phyloP scores from a whole-genome alignment of 495 filamentous ascomycete species.

The Stereocaulon alpinum region DNA sequence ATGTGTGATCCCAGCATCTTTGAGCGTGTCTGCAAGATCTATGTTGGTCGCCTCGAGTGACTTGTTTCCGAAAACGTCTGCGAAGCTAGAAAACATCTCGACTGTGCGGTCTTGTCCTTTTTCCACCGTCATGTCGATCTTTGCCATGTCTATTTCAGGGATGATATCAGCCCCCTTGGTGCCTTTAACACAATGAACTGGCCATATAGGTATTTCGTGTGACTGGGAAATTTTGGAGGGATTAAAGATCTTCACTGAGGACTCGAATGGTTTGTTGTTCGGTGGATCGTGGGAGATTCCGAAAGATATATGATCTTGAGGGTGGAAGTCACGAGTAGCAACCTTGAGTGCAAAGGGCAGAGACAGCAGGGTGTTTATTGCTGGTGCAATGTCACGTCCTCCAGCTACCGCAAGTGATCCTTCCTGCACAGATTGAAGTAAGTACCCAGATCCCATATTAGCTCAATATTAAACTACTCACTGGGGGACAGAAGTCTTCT shows the following conservation, averaged over 20 bases:
- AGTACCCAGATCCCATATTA: neutral
- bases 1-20: slow-evolving; percentile 50
- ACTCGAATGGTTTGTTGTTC: slow-evolving; percentile 56
- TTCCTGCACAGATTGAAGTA: slow-evolving; percentile 38
- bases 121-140: slow-evolving; percentile 54
- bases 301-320: slow-evolving; percentile 78
- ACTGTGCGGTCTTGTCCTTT: slow-evolving; percentile 66
- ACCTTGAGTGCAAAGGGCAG: slow-evolving; percentile 64
- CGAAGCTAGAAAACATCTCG: slow-evolving; percentile 91
- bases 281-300: slow-evolving; percentile 61
- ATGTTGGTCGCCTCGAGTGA: slow-evolving; percentile 40
- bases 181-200: slow-evolving; percentile 72
- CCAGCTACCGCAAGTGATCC: slow-evolving; percentile 70
- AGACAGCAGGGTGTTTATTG: slow-evolving; percentile 65
- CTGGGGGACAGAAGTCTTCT: slow-evolving; percentile 92
- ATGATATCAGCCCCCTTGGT: slow-evolving; percentile 66
- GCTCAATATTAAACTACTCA: slow-evolving; percentile 31
- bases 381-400: slow-evolving; percentile 56
- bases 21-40: slow-evolving; percentile 49
- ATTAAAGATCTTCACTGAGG: slow-evolving; percentile 54
- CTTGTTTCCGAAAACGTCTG: slow-evolving; percentile 55
- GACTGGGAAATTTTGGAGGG: slow-evolving; percentile 52
- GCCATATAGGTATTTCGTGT: slow-evolving; percentile 70
- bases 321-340: slow-evolving; percentile 88
- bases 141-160: slow-evolving; percentile 53